Conservation (phyloP, 129 eudicot species). For the Lactuca saligna region DNA sequence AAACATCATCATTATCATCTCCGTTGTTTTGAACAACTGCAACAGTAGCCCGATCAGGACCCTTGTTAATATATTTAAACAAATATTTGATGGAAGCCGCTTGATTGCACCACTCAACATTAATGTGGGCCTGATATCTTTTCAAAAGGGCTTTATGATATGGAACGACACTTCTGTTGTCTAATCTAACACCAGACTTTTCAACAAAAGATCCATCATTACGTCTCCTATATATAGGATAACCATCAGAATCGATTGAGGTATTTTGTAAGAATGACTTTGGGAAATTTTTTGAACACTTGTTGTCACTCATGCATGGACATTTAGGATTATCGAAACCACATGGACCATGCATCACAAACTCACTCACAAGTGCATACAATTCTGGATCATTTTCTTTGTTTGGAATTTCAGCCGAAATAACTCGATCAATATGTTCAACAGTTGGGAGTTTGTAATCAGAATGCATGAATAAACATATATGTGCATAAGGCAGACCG, state of each 20-base stretch:
- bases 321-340: neutral
- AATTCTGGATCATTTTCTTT: neutral
- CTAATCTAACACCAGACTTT: no score
- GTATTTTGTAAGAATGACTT: neutral
- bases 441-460: no score
- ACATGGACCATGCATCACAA: neutral
- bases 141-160: no score
- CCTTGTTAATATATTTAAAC: no score
- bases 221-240: neutral
- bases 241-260: neutral
- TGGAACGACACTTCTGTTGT: no score
- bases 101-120: no score
- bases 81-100: no score
- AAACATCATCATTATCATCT: no score
- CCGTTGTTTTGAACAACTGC: no score
- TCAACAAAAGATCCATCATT: no score
- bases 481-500: neutral
- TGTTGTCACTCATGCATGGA: neutral
- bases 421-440: neutral
- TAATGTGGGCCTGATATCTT: no score
- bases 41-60: no score
- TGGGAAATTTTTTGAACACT: slow-evolving; percentile 2
- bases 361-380: neutral
- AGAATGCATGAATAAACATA: neutral
- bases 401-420: neutral